phyloP scores from a whole-genome alignment of 225 moss, liverwort and hornwort species.

The Pleurozium schreberi region DNA sequence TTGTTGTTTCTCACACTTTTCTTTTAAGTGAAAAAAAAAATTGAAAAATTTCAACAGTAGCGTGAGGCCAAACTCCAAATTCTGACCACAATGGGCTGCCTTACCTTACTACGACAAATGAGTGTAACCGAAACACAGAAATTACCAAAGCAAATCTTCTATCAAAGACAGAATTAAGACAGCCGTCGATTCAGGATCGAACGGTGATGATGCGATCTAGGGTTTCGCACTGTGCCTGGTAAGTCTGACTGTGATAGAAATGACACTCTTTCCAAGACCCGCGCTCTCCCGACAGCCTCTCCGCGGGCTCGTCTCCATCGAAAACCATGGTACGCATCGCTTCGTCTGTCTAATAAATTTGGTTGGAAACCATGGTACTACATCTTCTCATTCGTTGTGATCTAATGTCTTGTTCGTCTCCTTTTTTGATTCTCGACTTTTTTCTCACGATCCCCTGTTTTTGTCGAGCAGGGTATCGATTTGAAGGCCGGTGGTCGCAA shows the following conservation, averaged over 20 bases:
- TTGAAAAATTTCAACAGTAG: too few relatives aligned
- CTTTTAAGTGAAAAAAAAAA: too few relatives aligned
- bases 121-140: neutral
- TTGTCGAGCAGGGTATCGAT: constrained; percentile 57
- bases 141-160: neutral
- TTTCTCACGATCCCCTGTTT: neutral
- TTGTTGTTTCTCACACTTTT: too few relatives aligned
- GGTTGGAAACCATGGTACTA: neutral
- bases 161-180: neutral
- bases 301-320: neutral
- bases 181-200: neutral
- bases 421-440: neutral
- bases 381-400: too few relatives aligned
- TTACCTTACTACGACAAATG: neutral
- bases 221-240: constrained; percentile 6
- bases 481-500: constrained; percentile 97
- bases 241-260: neutral
- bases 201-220: neutral
- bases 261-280: neutral
- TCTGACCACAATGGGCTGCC: too few relatives aligned
- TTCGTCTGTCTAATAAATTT: neutral
- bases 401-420: too few relatives aligned
- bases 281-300: neutral
- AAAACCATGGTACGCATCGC: constrained; percentile 10
- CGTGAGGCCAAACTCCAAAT: too few relatives aligned